Base-by-base conservation (phyloP, 495 filamentous ascomycete species). In the Penicillium lividum region DNA sequence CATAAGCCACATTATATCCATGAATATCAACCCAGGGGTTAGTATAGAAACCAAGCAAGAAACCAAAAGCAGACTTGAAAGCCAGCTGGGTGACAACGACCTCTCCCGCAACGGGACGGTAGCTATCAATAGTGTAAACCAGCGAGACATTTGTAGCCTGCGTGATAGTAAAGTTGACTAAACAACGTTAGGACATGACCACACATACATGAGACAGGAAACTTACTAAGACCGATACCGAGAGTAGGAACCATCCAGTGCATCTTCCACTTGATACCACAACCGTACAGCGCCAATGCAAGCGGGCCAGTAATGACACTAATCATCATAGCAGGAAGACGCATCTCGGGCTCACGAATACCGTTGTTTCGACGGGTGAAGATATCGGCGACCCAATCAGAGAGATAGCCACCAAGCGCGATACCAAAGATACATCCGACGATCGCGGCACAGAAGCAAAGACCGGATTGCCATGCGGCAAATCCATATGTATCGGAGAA, bases 31-130 rank as follows among this genome's bases (percentile, higher is more conserved):
- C 76, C 82, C 81, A 84, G 0, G 78, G 79, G 53, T 84, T 85
- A 10, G 80, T 84, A 65, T 84, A 84, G 51, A 84, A 84, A 2
- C 80, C 81, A 27, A 85, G 70, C 9, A 84, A 71, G 61, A 84
- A 84, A n/a, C 80, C 81, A 62, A 84, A 84, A 10, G 79, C 66
- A 27, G 76, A 75, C 66, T 85, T 84, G 65, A 83, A 84, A 3
- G 75, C 79, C 27, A 83, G 73, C 4, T 79, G 73, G 2, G 78
- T 69, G 3, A 84, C 71, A 7, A 77, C 79, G 27, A 82, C 67
- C 52, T 82, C 79, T 13, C 82, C 82, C 8, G 78, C 80, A 7
- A 81, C 72, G 1, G 82, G 81, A 7, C 81, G 76, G 63, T 84
- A 84, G 13, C 74, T 73, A 54, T 84, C 82, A 58, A 85, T 78